These are phyloP conservation scores for Inonotus obliquus DNA, from an alignment of 1,284 basidiomycete species.

Conservation along the genomic window DNA sequence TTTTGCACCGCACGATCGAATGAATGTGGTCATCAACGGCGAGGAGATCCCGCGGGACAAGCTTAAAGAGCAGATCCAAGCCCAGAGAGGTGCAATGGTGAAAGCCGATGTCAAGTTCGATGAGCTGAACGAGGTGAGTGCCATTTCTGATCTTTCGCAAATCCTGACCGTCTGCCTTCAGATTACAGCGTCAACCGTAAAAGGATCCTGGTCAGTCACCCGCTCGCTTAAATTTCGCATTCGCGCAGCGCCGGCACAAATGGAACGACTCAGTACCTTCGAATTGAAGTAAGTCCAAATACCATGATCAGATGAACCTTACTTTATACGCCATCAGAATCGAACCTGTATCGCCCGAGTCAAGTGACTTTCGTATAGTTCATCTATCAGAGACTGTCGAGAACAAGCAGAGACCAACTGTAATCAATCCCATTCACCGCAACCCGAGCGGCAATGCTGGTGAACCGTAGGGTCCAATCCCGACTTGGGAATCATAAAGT, in stretches of 20 bases:
- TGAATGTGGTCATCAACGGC: constrained; percentile 31
- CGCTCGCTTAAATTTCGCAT: constrained; percentile 41
- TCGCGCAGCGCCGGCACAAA: constrained; percentile 38
- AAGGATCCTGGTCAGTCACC: constrained; percentile 39
- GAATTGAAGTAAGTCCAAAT: constrained; percentile 37
- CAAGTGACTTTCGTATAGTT: not conserved
- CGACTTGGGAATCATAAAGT: not conserved
- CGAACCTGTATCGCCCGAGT: not conserved
- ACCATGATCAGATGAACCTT: too few relatives aligned
- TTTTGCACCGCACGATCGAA: constrained; percentile 27
- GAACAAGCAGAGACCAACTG: not conserved
- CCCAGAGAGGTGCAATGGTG: constrained; percentile 19
- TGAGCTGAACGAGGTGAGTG: constrained; percentile 22
- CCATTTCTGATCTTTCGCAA: too few relatives aligned
- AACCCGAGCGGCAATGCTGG: not conserved
- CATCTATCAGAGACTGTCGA: constrained; percentile 1
- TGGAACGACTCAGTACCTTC: constrained; percentile 33
- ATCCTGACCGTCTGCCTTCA: constrained; percentile 14
- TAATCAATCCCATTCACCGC: not conserved
- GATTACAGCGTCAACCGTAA: constrained; percentile 32
- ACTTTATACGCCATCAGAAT: not conserved
- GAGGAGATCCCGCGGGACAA: constrained; percentile 27
- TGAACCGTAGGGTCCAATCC: not conserved
- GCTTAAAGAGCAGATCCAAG: constrained; percentile 28
- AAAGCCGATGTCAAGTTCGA: constrained; percentile 32